These are phyloP conservation scores for Podospora anserina DNA, from an alignment of 495 filamentous ascomycete genomes.

Conservation along the genomic window DNA sequence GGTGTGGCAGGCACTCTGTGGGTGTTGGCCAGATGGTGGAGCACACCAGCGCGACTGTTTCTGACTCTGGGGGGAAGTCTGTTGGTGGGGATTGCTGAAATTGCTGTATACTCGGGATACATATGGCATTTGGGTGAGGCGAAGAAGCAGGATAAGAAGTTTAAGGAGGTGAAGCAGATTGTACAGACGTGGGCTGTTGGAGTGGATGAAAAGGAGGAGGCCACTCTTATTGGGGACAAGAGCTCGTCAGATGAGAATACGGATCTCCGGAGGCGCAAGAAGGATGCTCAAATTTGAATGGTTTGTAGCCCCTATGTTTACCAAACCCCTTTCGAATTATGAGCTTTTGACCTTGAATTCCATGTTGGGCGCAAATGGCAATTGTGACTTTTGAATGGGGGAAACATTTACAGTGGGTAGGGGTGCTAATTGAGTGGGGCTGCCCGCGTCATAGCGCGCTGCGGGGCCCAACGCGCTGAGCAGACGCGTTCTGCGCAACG, in stretches of 20 bases:
- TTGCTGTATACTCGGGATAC: constrained; percentile 84
- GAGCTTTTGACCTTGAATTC: neutral
- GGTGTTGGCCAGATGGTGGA: constrained; percentile 68
- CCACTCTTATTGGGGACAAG: constrained; percentile 28
- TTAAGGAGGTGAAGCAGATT: constrained; percentile 68
- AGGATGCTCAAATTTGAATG: constrained; percentile 12
- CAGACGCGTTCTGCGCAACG: constrained; percentile 4
- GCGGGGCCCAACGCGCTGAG: constrained; percentile 8
- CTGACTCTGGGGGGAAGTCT: constrained; percentile 65
- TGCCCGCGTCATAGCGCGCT: constrained; percentile 22
- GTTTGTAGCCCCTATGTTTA: neutral
- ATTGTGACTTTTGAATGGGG: neutral
- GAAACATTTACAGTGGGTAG: neutral
- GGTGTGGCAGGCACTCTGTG: constrained; percentile 69
- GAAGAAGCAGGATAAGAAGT: constrained; percentile 58
- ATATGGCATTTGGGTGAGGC: constrained; percentile 72
- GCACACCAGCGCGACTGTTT: constrained; percentile 62
- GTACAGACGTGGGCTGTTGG: constrained; percentile 60
- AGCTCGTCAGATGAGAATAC: constrained; percentile 17
- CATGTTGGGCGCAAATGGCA: neutral
- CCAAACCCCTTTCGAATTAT: neutral
- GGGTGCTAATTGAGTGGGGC: constrained; percentile 6
- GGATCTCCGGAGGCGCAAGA: constrained; percentile 34
- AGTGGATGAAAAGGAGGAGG: constrained; percentile 34
- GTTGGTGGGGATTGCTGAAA: constrained; percentile 79